A percentile compares a stretch with the other conserved stretches of the same genome.
These are phyloP conservation scores for Beauveria bassiana DNA, from an alignment of 2,329 filamentous ascomycete species.

Conservation along the genomic window DNA sequence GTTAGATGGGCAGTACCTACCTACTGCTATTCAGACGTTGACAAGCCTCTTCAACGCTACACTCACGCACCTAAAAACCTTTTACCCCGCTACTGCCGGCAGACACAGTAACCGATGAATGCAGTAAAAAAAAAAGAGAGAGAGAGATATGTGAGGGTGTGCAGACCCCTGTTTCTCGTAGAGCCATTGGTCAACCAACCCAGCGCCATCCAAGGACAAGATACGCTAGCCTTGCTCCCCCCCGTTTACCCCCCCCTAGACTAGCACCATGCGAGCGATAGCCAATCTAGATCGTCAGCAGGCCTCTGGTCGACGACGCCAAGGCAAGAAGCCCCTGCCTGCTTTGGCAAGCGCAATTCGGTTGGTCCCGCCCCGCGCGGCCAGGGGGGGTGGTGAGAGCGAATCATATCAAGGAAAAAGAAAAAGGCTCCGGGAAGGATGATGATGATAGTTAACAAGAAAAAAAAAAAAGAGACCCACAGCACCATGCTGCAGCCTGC, in stretches of 20 bases:
- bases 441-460: background rate
- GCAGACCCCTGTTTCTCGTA: background rate
- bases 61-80: too few relatives aligned
- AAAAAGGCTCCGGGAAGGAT: background rate
- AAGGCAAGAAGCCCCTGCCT: background rate
- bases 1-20: too few relatives aligned
- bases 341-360: constrained; percentile 1
- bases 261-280: constrained; percentile 13
- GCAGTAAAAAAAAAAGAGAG: too few relatives aligned
- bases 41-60: too few relatives aligned
- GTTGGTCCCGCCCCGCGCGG: constrained; percentile 35
- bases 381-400: constrained; percentile 13
- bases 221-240: constrained; percentile 7
- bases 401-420: background rate
- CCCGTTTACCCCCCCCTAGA: background rate
- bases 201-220: background rate
- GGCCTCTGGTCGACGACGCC: constrained; percentile 2
- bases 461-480: background rate
- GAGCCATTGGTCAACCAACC: background rate
- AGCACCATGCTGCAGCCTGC: background rate
- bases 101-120: too few relatives aligned
- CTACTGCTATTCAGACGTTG: too few relatives aligned
- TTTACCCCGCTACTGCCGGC: too few relatives aligned
- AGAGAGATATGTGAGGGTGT: background rate
- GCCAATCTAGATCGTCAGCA: constrained; percentile 14